Evolutionary conservation across 345 rosid genomes (phyloP).

Genomic region (Crucihimalaya himalaica): DNA sequence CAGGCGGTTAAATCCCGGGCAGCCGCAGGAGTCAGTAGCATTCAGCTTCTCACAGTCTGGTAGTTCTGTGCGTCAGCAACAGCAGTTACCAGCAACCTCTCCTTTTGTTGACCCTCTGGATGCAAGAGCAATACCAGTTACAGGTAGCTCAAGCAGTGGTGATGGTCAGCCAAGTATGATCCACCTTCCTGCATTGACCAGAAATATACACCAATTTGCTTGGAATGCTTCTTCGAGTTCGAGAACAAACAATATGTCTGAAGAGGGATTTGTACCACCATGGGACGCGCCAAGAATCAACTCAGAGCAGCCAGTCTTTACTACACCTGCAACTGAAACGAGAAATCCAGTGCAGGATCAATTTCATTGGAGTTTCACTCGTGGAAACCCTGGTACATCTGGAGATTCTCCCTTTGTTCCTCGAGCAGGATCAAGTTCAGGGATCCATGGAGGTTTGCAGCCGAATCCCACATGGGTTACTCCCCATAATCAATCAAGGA

Average conservation of each 20-base stretch:
- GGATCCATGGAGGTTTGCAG: slow-evolving; percentile 49
- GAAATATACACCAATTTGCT: slow-evolving; percentile 53
- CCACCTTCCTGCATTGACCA: slow-evolving; percentile 46
- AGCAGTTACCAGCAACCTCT: slow-evolving; percentile 39
- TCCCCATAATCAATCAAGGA: slow-evolving; percentile 50
- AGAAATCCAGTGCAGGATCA: slow-evolving; percentile 65
- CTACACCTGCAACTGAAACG: slow-evolving; percentile 52
- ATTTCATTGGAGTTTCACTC: slow-evolving; percentile 57
- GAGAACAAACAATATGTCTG: slow-evolving; percentile 51
- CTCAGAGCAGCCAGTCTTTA: slow-evolving; percentile 57
- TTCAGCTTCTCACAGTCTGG: slow-evolving; percentile 50
- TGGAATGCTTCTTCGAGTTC: slow-evolving; percentile 61
- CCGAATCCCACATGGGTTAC: slow-evolving; percentile 51
- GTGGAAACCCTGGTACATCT: slow-evolving; percentile 49
- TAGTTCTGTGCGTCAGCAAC: slow-evolving; percentile 45
- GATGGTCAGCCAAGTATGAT: slow-evolving; percentile 53
- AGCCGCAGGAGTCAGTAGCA: slow-evolving; percentile 49
- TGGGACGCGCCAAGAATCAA: slow-evolving; percentile 53
- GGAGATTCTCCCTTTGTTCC: slow-evolving; percentile 49
- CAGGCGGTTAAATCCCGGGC: slow-evolving; percentile 52
- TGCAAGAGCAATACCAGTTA: slow-evolving; percentile 47
- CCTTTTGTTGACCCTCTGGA: slow-evolving; percentile 50
- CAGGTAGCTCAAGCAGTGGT: slow-evolving; percentile 34
- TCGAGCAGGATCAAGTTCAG: slow-evolving; percentile 55
- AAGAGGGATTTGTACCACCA: slow-evolving; percentile 48